Base-by-base conservation (phyloP, 75 land plant species). In the Isoetes taiwanensis region DNA sequence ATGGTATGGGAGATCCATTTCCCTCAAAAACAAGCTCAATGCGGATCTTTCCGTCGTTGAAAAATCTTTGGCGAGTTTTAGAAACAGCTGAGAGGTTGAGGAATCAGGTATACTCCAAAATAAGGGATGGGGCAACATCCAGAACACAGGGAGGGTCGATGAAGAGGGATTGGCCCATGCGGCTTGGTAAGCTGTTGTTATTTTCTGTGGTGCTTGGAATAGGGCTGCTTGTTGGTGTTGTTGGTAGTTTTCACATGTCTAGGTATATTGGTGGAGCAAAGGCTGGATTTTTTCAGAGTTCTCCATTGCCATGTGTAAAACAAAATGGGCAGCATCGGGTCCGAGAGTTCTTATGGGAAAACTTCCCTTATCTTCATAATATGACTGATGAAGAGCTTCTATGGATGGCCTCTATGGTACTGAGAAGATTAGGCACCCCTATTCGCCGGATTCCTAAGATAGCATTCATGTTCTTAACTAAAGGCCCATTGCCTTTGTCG, bases 381-480 rank as follows among this genome's bases (percentile, higher is more conserved):
- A 77, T 84, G 84, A 76, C 39, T 29, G 91, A 86, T 34, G 32
- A 63, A 1, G 88, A 83, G 79, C 74, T 86, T 2, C 64, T 86
- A 0, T 86, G 91, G 89, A 68, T 77, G 30, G 84, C 89, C 23
- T 71, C 88, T 9, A 41, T 86, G 19, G 84, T 62, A n/a, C 91
- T 84, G 28, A 28, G 33, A 9, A 57, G 83, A 6, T 71, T 67
- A 52, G 66, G 58, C 34, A 69, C 68, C 25, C 91, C 88, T 0
- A 73, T 72, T 43, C 42, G 40, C 23, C 71, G 76, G 46, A 75
- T 68, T 43, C 83, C 90, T 0, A 86, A 86, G 68, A 62, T 86
- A 26, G 91, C 91, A 20, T 86, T 86, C 54, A 84, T 86, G 89
- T 86, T 86, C 75, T 62, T 86, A 40, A 80, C 89, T 9, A 78